Conservation (phyloP, 1,139 yeast species). For the Hansenula lynferdii region DNA sequence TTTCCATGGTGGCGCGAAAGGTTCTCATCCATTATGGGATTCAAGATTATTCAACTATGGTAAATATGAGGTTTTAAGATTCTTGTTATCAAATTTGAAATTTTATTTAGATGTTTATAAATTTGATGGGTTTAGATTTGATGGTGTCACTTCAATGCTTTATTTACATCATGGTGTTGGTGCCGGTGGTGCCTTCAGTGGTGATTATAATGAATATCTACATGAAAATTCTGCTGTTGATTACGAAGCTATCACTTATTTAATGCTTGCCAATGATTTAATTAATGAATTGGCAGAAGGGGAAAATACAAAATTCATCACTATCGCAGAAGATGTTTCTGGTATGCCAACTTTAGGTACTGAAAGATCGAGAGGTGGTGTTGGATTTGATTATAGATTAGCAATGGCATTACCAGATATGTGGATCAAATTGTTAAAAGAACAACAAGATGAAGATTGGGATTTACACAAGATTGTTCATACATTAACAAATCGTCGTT, state of each 20-base stretch:
- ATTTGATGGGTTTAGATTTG: constrained; percentile 95
- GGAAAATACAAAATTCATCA: constrained; percentile 47
- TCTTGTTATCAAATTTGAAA: constrained; percentile 81
- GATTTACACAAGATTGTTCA: constrained; percentile 75
- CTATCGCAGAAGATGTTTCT: constrained; percentile 95
- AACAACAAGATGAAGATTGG: constrained; percentile 85
- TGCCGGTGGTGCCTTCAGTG: constrained; percentile 77
- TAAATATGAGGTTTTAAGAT: constrained; percentile 83
- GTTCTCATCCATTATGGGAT: constrained; percentile 92
- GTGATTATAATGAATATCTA: constrained; percentile 89
- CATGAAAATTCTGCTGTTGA: constrained; percentile 75
- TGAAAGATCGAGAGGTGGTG: constrained; percentile 71
- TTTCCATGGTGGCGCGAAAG: constrained; percentile 84
- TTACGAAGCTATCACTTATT: constrained; percentile 77
- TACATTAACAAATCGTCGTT: constrained; percentile 84
- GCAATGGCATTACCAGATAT: constrained; percentile 98
- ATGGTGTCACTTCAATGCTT: constrained; percentile 94
- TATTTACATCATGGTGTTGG: constrained; percentile 91
- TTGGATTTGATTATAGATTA: constrained; percentile 88
- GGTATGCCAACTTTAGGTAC: constrained; percentile 96
- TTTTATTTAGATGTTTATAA: constrained; percentile 77
- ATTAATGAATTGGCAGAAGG: constrained; percentile 48
- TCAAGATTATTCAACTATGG: constrained; percentile 90
- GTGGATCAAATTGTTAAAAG: constrained; percentile 96
- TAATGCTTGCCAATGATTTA: constrained; percentile 83